Evolutionary conservation across 2,329 filamentous ascomycete species (phyloP).

Genomic region (Aspergillaceae sp.): DNA sequence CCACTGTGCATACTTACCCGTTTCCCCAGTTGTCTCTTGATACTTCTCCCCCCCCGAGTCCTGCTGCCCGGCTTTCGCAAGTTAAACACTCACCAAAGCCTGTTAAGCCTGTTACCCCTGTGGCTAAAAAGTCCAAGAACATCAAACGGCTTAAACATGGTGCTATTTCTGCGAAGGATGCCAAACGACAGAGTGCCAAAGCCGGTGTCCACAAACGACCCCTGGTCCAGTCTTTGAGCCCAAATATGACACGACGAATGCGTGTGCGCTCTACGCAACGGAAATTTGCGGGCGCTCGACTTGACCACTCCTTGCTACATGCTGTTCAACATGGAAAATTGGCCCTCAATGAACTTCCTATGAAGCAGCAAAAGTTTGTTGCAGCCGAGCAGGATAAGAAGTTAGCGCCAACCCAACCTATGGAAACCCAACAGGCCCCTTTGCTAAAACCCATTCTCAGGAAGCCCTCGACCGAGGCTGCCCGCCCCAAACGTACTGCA

Average conservation of each 20-base stretch:
- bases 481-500: not conserved
- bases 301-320: not conserved
- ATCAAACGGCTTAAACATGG: not conserved
- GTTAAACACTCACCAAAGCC: not conserved
- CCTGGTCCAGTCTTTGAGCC: constrained; percentile 2
- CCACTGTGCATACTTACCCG: constrained; percentile 6
- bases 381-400: not conserved
- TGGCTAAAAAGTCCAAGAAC: not conserved
- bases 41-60: constrained; percentile 3
- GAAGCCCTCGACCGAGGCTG: not conserved
- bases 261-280: not conserved
- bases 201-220: not conserved
- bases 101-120: not conserved
- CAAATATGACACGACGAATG: constrained; percentile 5
- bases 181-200: not conserved
- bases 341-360: not conserved
- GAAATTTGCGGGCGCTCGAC: not conserved
- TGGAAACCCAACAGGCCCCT: not conserved
- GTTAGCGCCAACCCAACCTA: not conserved
- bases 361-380: not conserved
- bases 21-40: constrained; percentile 11
- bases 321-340: not conserved
- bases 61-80: not conserved
- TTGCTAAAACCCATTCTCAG: not conserved
- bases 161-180: not conserved